These are phyloP conservation scores for Annulohypoxylon stygium DNA, from an alignment of 495 filamentous ascomycete genomes.

Conservation along the genomic window DNA sequence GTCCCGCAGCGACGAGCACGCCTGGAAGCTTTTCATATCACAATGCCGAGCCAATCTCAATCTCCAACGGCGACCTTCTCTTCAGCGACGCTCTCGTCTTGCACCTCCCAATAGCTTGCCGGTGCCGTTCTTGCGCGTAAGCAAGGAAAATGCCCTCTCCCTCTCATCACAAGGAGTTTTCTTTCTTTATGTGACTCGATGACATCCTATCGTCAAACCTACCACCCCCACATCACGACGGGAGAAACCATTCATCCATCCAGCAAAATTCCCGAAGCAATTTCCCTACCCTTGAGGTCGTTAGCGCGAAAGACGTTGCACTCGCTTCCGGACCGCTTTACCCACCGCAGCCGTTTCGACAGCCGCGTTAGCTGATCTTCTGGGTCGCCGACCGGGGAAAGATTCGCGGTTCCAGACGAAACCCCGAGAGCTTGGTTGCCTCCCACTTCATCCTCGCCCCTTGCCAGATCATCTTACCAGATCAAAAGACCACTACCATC, in stretches of 20 bases:
- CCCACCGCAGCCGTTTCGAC: conserved; percentile 48
- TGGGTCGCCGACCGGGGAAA: conserved; percentile 47
- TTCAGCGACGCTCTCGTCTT: conserved; percentile 16
- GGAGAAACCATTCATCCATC: conserved; percentile 12
- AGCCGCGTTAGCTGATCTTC: conserved; percentile 45
- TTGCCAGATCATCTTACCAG: not conserved
- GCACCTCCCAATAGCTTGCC: conserved; percentile 11
- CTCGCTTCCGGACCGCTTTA: conserved; percentile 46
- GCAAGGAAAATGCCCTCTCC: conserved; percentile 13
- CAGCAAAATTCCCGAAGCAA: conserved; percentile 33
- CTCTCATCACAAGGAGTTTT: not conserved
- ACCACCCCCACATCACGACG: not conserved
- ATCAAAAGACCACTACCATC: not conserved
- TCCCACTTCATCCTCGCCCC: conserved; percentile 6
- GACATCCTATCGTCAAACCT: not conserved
- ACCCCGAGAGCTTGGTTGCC: conserved; percentile 33
- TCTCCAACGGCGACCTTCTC: not conserved
- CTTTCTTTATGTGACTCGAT: conserved; percentile 12
- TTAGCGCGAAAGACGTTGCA: conserved; percentile 44
- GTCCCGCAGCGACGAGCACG: conserved; percentile 38
- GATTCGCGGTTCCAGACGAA: conserved; percentile 45
- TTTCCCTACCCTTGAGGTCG: conserved; percentile 22
- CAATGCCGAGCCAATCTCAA: conserved; percentile 39
- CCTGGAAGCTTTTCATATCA: conserved; percentile 40
- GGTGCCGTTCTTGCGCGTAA: conserved; percentile 13